These are phyloP conservation scores for Pichia thaimueangensis DNA, from an alignment of 805 yeast species.

Conservation along the genomic window DNA sequence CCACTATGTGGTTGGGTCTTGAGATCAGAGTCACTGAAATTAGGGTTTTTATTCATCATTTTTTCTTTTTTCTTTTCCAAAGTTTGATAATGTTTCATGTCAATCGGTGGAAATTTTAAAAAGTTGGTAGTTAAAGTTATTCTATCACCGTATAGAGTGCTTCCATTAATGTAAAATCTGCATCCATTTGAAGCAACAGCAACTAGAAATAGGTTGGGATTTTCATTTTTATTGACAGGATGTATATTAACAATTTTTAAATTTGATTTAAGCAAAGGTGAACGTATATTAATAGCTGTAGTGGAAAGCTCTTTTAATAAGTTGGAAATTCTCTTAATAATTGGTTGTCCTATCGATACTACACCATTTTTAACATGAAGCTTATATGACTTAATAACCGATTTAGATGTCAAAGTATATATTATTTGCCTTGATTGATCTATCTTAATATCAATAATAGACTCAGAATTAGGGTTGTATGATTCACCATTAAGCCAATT, in stretches of 20 bases:
- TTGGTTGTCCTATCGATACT: slow-evolving; percentile 24
- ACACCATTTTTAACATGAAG: slow-evolving; percentile 38
- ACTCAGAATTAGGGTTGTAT: slow-evolving; percentile 33
- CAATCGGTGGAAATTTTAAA: slow-evolving; percentile 42
- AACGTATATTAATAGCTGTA: slow-evolving; percentile 32
- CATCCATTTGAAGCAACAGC: slow-evolving; percentile 83
- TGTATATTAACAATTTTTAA: slow-evolving; percentile 58
- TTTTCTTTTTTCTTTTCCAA: slow-evolving; percentile 33
- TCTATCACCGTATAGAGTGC: slow-evolving; percentile 31
- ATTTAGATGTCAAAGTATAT: slow-evolving; percentile 76
- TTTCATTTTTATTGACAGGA: slow-evolving; percentile 57
- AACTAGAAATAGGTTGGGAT: slow-evolving; percentile 61
- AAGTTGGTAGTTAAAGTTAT: slow-evolving; percentile 31
- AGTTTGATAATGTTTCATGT: slow-evolving; percentile 25
- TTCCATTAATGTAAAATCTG: slow-evolving; percentile 58
- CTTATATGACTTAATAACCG: slow-evolving; percentile 74
- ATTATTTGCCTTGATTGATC: slow-evolving; percentile 74
- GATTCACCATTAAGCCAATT: slow-evolving; percentile 20
- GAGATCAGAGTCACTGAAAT: slow-evolving; percentile 2
- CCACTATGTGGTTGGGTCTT: not conserved
- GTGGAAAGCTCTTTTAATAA: slow-evolving; percentile 43
- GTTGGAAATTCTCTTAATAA: slow-evolving; percentile 38
- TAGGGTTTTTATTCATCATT: slow-evolving; percentile 31
- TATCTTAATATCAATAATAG: slow-evolving; percentile 55
- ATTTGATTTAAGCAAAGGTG: slow-evolving; percentile 46